Percentiles rank a stretch among this genome's conserved stretches.
Evolutionary conservation across 345 rosid species (phyloP).

Genomic region (Durio zibethinus): DNA sequence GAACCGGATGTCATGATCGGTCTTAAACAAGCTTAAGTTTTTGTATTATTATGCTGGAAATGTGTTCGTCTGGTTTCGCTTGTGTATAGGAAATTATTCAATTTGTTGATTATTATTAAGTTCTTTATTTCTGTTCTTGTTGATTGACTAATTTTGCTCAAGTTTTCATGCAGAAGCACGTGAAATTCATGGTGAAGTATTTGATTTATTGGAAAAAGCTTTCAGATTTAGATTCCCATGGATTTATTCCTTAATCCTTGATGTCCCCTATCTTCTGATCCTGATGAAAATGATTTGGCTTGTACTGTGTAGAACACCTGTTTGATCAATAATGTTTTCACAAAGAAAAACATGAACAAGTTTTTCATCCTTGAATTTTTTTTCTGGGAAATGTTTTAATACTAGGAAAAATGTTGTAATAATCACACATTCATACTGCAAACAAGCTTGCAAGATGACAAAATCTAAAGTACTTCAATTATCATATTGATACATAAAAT

Average conservation of each 20-base stretch:
- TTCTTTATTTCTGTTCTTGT: background rate
- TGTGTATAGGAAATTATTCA: slow-evolving; percentile 16
- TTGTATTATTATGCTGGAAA: slow-evolving; percentile 5
- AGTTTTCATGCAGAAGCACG: background rate
- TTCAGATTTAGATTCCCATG: background rate
- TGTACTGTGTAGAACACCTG: background rate
- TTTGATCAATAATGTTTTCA: background rate
- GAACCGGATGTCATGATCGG: background rate
- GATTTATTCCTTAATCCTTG: background rate
- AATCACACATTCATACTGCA: background rate
- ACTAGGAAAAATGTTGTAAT: background rate
- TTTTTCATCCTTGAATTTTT: no score
- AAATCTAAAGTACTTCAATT: background rate
- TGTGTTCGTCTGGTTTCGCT: background rate
- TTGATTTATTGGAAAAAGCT: no score
- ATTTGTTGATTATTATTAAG: background rate
- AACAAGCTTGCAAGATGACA: background rate
- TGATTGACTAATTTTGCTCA: background rate
- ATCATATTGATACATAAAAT: background rate
- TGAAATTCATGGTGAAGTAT: background rate
- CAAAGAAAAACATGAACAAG: no score
- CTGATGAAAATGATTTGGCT: background rate
- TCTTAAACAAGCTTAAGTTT: background rate
- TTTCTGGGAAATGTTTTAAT: no score
- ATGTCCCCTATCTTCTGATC: background rate